Evolutionary conservation across 805 yeast species (phyloP).

Genomic region (Soucietia sequanensis): DNA sequence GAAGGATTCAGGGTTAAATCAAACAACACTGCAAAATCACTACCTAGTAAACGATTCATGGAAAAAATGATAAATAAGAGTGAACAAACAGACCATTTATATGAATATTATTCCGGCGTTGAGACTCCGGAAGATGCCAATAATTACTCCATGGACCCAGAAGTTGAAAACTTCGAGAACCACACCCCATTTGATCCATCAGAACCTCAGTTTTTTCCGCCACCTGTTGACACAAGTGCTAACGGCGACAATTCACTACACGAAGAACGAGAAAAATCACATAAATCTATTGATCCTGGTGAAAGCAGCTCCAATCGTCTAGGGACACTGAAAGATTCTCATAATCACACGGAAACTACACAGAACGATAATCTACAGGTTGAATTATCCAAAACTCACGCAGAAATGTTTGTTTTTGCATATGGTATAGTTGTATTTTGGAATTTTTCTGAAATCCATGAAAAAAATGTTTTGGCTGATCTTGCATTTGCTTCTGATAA

Average conservation of each 20-base stretch:
- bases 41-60: slow-evolving; percentile 52
- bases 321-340: too few relatives aligned
- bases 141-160: slow-evolving; percentile 48
- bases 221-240: slow-evolving; percentile 22
- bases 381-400: slow-evolving; percentile 58
- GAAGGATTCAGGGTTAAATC: slow-evolving; percentile 76
- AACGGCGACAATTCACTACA: slow-evolving; percentile 1
- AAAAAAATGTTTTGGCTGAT: slow-evolving; percentile 90
- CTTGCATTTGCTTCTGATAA: slow-evolving; percentile 62
- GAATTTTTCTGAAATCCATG: slow-evolving; percentile 92
- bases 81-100: slow-evolving; percentile 88
- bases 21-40: slow-evolving; percentile 49
- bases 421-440: slow-evolving; percentile 98
- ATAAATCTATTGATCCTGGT: too few relatives aligned
- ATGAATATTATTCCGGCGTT: slow-evolving; percentile 83
- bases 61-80: slow-evolving; percentile 76
- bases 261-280: slow-evolving; percentile 3
- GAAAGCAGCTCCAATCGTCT: slow-evolving; percentile 10
- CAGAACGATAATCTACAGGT: slow-evolving; percentile 4
- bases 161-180: slow-evolving; percentile 36
- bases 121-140: slow-evolving; percentile 60
- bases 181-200: slow-evolving; percentile 79
- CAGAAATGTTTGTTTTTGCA: slow-evolving; percentile 84
- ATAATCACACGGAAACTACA: not conserved
- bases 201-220: slow-evolving; percentile 87